Base-by-base conservation (phyloP, 192 early-diverging fungal species). In the Linnemannia elongata region DNA sequence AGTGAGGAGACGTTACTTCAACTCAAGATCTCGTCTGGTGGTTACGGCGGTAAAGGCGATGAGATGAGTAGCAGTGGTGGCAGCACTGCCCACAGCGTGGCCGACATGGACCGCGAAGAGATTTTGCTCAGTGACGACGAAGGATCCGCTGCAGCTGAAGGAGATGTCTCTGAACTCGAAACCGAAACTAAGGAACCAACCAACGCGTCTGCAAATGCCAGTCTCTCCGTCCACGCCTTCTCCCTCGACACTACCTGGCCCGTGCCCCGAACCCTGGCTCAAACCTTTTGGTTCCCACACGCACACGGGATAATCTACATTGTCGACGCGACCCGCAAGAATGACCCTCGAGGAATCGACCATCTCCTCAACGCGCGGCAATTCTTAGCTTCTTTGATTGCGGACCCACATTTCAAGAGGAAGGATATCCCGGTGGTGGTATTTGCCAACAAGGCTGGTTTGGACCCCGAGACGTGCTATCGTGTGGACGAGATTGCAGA, bases 211-310 rank as follows among this genome's bases (percentile, higher is more conserved):
- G 74, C 84, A 15, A 75, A 78, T 8, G 80, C 79, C 33, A 75
- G 60, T n/a, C 74, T 87, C 17, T 87, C 85, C 5, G 57, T 87
- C 20, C 85, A 87, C 41, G 85, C 85, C n/a, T 87, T 87, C 66
- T 87, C 85, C 6, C 80, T 87, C 20, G 85, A 87, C 72, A 87
- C 79, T 13, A 87, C 80, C 27, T 87, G 85, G 85, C 85, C 85
- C 22, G 85, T 87, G 2, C 85, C 85, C 1, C 71, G 85, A 8
- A 81, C 36, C 20, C 54, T 87, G 41, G 85, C 85, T 0, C 85
- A 87, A 52, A 81, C 76, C 36, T 81, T 87, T 33, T 87, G 85
- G 85, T 87, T 87, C 66, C 85, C 85, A 13, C 74, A 42, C 24
- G 85, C 85, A 1, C 85, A 87, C 38, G 85, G 85, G 3, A 87